Base-by-base conservation (phyloP, 2,329 filamentous ascomycete genomes). In the Colletotrichum plurivorum region DNA sequence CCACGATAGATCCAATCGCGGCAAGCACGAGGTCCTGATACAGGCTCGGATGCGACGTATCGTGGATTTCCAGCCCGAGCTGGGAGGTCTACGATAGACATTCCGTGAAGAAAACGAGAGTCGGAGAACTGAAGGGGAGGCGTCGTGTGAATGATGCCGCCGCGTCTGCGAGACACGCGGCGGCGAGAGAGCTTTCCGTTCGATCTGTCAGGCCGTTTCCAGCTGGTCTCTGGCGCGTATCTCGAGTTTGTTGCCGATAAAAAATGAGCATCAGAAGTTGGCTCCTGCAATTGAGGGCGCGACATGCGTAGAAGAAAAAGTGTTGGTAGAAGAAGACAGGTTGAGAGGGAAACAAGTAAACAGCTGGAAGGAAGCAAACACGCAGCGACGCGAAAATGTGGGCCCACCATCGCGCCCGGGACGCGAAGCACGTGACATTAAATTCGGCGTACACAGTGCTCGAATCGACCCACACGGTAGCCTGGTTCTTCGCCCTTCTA, bases 61-160 rank as follows among this genome's bases (percentile, higher is more conserved):
- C 81, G 78, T 77, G 82, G 76, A 72, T 76, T 73, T 75, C 77
- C 76, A 79, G 79, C 73, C 73, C 76, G 74, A 71, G 70, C 70
- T 73, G 77, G 76, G 79, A 79, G 84, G 84, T 79, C 83, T 80
- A 76, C 76, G 74, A 79, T 80, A 84, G 84, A 88, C 86, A 89
- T 90, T 89, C 88, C 87, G 89, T 85, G 78, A 85, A 88, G 88
- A 92, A 91, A 90, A 92, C 84, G 84, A 85, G 85, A 84, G 84
- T 87, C 89, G 93, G 91, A 91, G 88, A 88, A 94, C 93, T 94
- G 87, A 92, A 79, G 85, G 88, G 92, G 90, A 91, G 91, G 92
- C 90, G 89, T 84, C 83, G 87, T 92, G 93, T 92, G 86, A 82
- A 81, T 82, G 76, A n/a, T 71, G 65, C 70, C 54, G 76, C 76